Base-by-base conservation (phyloP, 1,284 basidiomycete species). In the Austroboletus sp. region DNA sequence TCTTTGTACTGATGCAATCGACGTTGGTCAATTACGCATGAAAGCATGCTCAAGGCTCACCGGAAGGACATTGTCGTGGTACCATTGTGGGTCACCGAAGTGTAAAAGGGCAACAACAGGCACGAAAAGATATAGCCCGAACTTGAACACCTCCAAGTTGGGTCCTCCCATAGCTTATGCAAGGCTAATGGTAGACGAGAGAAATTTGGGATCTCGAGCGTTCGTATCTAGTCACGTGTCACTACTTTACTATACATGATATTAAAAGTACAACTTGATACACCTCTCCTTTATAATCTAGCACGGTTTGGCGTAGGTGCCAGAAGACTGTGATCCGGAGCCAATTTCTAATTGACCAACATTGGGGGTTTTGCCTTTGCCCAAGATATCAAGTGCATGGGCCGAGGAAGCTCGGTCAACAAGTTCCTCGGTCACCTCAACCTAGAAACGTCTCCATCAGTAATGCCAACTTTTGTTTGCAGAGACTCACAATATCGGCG, bases 11-110 rank as follows among this genome's bases (percentile, higher is more conserved):
- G 50, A 7, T 42, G n/a, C 29, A 36, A 40, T 10, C 15, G 48
- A 46, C 4, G 17, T 36, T 23, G 41, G 26, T 46, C n/a, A 25
- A 17, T 30, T 32, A 27, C 15, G 12, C 26, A 48, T 40, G 6
- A 41, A 40, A 15, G 33, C 7, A 25, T 17, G 29, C 11, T 27
- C 11, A 36, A 32, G 11, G 67, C 85, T 54, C 65, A 90, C 90
- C 9, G 91, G 89, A 33, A 87, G 66, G 33, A 94, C 90, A 55
- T 89, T 74, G 36, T 74, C 71, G 39, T 76, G 72, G 61, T 93
- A 95, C 90, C 90, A 96, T 31, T 86, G 78, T 4, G 89, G 88
- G 64, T 92, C 88, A 44, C 91, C 90, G 60, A 89, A 94, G 64
- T 93, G 86, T 43, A 92, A 69, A 68, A 95, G 81, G 21, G 89